Conservation (phyloP, 2,329 filamentous ascomycete genomes). For the Orbilia quercus region DNA sequence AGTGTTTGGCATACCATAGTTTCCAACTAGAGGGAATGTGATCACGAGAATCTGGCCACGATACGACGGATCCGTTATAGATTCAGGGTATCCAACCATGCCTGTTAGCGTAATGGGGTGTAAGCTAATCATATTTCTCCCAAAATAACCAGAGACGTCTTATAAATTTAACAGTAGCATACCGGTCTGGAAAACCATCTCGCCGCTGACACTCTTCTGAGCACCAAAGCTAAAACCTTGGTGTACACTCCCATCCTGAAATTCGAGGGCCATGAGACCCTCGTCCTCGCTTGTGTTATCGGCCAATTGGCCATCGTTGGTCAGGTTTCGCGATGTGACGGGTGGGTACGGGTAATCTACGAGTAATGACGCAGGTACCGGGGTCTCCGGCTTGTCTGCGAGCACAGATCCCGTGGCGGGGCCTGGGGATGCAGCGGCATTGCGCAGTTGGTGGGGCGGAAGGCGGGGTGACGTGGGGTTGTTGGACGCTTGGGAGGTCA, state of each 20-base stretch:
- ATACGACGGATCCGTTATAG: conserved; percentile 86
- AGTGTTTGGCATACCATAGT: conserved; percentile 74
- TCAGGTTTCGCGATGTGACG: conserved; percentile 71
- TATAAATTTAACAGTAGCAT: conserved; percentile 68
- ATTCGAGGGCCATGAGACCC: conserved; percentile 83
- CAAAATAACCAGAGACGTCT: not conserved
- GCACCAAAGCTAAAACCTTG: conserved; percentile 97
- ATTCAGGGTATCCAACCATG: conserved; percentile 91
- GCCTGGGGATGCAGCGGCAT: conserved; percentile 48
- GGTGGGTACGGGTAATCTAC: conserved; percentile 62
- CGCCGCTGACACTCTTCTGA: conserved; percentile 90
- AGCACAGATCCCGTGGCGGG: conserved; percentile 49
- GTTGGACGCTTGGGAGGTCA: conserved; percentile 50
- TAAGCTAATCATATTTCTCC: conserved; percentile 22
- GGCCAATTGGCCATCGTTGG: conserved; percentile 57
- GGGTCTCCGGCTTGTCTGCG: conserved; percentile 47
- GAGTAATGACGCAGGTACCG: conserved; percentile 13
- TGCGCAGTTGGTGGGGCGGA: conserved; percentile 54
- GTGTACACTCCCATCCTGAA: conserved; percentile 89
- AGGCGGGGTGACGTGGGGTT: conserved; percentile 55
- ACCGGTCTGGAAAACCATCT: conserved; percentile 98
- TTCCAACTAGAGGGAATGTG: conserved; percentile 94
- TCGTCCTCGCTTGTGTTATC: conserved; percentile 66
- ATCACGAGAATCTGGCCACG: conserved; percentile 94
- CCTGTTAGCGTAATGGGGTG: conserved; percentile 51